Base-by-base conservation (phyloP, 2,329 filamentous ascomycete species). In the Aspergillus sp. region DNA sequence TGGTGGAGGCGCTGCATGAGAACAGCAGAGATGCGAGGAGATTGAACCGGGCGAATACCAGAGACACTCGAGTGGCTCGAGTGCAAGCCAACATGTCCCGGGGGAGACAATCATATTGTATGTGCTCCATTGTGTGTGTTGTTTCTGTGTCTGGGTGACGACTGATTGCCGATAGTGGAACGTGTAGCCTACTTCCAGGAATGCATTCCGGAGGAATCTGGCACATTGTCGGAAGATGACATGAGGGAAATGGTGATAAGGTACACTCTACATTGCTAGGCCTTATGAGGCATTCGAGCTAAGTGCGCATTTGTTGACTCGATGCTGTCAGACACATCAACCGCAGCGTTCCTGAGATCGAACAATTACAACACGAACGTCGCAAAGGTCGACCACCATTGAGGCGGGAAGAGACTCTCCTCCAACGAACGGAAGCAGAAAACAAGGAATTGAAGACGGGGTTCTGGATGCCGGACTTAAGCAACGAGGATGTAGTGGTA, bases 1-100 rank as follows among this genome's bases (percentile, higher is more conserved):
- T 82, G 35, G 77, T 88, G 41, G 82, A 83, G 29, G 77, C 84
- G 8, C 76, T 97, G 26, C 91, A 97, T 62, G 85, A 89, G 67
- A 88, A 88, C 65, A 95, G 89, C 50, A 79, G 93, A 55, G 88
- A 97, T 73, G 86, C 89, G 3, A 80, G 85, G 61, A 80, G 88
- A 44, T 73, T 97, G 52, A 85, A 88, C 64, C 80, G 83, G 58
- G 93, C 93, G 19, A 80, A 81, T 51, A 78, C 83, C 53, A 79
- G 93, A 67, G 90, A 96, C 60, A 84, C 93, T 59, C 87, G 87
- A 63, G 76, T 98, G 33, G 81, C 81, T 56, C 85, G 84, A 64
- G 73, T 90, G 47, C 78, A 82, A 26, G 71, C 79, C n/a, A 74
- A 82, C 34, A 79, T 86, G 58, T 78, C 78, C 57, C 93, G 85